These are phyloP conservation scores for Pestalotiopsis sp. DNA, from an alignment of 2,329 filamentous ascomycete genomes.

Conservation along the genomic window DNA sequence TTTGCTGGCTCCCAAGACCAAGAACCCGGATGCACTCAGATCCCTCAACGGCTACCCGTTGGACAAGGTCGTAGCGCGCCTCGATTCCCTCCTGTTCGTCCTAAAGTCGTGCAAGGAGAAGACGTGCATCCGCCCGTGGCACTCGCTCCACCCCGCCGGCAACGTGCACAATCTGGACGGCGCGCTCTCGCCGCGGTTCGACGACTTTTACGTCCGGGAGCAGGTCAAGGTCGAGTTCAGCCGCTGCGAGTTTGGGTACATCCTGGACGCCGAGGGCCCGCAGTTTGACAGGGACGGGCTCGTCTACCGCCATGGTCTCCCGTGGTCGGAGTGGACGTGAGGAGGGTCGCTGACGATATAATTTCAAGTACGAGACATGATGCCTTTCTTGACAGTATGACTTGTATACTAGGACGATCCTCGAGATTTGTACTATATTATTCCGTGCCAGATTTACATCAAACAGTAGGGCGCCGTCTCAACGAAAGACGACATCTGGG, in stretches of 20 bases:
- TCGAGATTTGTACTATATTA: too few species aligned
- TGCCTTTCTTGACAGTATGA: not conserved
- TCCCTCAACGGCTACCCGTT: slow-evolving; percentile 20
- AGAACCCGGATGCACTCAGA: not conserved
- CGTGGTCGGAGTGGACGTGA: slow-evolving; percentile 8
- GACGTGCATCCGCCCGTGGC: slow-evolving; percentile 59
- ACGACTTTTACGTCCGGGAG: slow-evolving; percentile 53
- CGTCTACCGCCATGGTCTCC: slow-evolving; percentile 5
- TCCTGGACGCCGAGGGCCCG: slow-evolving; percentile 55
- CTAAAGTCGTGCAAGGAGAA: slow-evolving; percentile 61
- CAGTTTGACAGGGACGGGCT: slow-evolving; percentile 13
- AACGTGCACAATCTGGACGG: slow-evolving; percentile 52
- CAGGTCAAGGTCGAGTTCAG: slow-evolving; percentile 54
- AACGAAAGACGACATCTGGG: not conserved
- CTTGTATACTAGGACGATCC: not conserved
- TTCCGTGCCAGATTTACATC: too few species aligned
- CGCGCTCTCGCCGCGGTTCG: slow-evolving; percentile 50
- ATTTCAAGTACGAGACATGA: not conserved
- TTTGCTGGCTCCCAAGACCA: slow-evolving; percentile 25
- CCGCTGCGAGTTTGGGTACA: slow-evolving; percentile 59
- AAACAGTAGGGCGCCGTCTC: too few species aligned
- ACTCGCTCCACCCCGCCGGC: slow-evolving; percentile 54
- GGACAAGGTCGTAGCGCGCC: slow-evolving; percentile 46
- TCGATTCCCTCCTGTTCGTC: slow-evolving; percentile 61
- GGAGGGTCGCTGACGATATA: not conserved